These are phyloP conservation scores for Marchantia polymorpha DNA, from an alignment of 225 moss, liverwort and hornwort genomes.

Conservation along the genomic window DNA sequence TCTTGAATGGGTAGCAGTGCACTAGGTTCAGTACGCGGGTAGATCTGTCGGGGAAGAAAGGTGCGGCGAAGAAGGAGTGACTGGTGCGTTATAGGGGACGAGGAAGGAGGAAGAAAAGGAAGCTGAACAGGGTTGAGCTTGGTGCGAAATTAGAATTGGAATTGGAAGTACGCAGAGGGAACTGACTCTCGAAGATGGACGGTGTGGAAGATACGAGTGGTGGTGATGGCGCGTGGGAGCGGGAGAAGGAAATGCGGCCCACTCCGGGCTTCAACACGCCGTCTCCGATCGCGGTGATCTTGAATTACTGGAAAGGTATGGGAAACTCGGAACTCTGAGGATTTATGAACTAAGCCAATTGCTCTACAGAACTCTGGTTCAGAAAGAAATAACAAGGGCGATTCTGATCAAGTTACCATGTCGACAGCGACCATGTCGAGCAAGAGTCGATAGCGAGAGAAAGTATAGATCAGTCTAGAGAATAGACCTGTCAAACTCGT, in stretches of 20 bases:
- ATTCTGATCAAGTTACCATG: neutral
- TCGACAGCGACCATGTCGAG: too few relatives aligned
- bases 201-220: constrained; percentile 33
- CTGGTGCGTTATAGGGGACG: neutral
- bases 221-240: constrained; percentile 35
- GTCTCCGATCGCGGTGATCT: constrained; percentile 66
- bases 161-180: neutral
- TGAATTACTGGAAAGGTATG: constrained; percentile 76
- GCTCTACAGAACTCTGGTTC: neutral
- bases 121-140: neutral
- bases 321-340: neutral
- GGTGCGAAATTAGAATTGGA: constrained; percentile 2
- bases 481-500: neutral
- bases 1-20: neutral
- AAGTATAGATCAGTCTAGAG: neutral
- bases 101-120: neutral
- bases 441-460: neutral
- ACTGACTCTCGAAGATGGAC: constrained; percentile 33
- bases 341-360: neutral
- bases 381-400: neutral
- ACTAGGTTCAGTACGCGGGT: neutral
- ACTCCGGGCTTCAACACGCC: constrained; percentile 55
- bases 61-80: neutral
- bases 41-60: neutral
- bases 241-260: constrained; percentile 58